Evolutionary conservation across 768 basidiomycete species (phyloP).

Genomic region (Cyclocybe cylindracea): DNA sequence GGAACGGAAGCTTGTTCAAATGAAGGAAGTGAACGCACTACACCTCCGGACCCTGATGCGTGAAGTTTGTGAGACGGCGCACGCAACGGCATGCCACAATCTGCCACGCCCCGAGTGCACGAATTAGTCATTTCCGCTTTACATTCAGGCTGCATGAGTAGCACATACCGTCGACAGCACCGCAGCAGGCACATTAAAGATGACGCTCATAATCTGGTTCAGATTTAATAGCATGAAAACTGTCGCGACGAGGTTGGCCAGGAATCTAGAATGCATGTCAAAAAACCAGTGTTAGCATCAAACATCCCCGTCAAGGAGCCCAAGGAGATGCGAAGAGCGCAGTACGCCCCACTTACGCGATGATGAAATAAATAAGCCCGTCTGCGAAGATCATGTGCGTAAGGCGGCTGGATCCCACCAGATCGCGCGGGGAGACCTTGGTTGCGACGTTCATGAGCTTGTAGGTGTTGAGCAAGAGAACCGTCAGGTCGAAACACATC

Average conservation of each 20-base stretch:
- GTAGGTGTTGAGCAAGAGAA: conserved; percentile 59
- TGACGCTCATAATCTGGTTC: conserved; percentile 66
- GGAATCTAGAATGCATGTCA: conserved; percentile 33
- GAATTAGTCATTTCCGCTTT: background rate
- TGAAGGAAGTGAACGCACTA: conserved; percentile 34
- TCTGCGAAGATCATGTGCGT: conserved; percentile 69
- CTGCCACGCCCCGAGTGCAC: conserved; percentile 24
- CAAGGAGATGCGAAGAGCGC: background rate
- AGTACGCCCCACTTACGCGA: conserved; percentile 51
- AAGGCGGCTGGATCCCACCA: conserved; percentile 43
- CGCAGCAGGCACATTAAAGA: conserved; percentile 68
- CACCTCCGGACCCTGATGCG: conserved; percentile 39
- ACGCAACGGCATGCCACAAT: conserved; percentile 63
- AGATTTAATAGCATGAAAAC: conserved; percentile 67
- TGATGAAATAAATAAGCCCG: conserved; percentile 73
- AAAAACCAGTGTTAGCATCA: background rate
- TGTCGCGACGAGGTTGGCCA: conserved; percentile 45
- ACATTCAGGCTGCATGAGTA: background rate
- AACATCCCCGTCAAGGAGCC: background rate
- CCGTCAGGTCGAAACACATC: conserved; percentile 71
- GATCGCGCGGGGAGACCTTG: conserved; percentile 8
- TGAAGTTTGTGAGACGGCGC: conserved; percentile 57
- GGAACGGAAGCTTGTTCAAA: background rate
- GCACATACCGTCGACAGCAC: conserved; percentile 48
- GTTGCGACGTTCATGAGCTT: conserved; percentile 44